Evolutionary conservation across 2,329 filamentous ascomycete genomes (phyloP).

Genomic region (Colletotrichum lini): DNA sequence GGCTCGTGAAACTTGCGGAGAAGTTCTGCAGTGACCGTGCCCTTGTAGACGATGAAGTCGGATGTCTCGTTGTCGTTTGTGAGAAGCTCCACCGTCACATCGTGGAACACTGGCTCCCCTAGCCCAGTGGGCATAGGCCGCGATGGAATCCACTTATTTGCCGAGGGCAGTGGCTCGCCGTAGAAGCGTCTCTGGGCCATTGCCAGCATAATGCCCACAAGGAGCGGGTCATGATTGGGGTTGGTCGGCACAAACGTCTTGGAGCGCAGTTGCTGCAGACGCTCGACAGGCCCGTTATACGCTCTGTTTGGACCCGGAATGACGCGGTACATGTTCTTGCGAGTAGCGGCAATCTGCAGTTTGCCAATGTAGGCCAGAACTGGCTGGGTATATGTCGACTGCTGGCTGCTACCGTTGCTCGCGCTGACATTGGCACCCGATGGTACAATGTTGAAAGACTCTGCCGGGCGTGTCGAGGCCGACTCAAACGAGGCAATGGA

Average conservation of each 20-base stretch:
- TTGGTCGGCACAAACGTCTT: constrained; percentile 64
- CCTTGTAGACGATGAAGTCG: constrained; percentile 69
- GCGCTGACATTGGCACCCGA: constrained; percentile 6
- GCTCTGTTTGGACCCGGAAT: constrained; percentile 55
- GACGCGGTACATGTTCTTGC: constrained; percentile 64
- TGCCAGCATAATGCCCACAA: constrained; percentile 67
- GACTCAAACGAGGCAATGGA: constrained; percentile 51
- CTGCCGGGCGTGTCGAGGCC: constrained; percentile 53
- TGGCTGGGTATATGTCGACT: constrained; percentile 44
- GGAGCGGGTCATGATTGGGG: constrained; percentile 65
- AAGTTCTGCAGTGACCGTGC: constrained; percentile 63
- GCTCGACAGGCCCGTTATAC: constrained; percentile 63
- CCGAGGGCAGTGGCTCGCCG: constrained; percentile 37
- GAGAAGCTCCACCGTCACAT: constrained; percentile 66
- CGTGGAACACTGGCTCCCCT: constrained; percentile 55
- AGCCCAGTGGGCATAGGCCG: constrained; percentile 19
- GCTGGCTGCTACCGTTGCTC: constrained; percentile 22
- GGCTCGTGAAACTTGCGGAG: constrained; percentile 67
- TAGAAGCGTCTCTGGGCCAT: constrained; percentile 72
- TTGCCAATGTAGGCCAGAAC: constrained; percentile 65
- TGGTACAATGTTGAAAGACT: constrained; percentile 47
- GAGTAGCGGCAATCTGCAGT: constrained; percentile 60
- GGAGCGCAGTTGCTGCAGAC: constrained; percentile 62
- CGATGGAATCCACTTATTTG: constrained; percentile 34
- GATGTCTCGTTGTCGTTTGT: constrained; percentile 63